These are phyloP conservation scores for Cyclanthera cordifolia DNA, from an alignment of 306 rosid genomes.

Conservation along the genomic window DNA sequence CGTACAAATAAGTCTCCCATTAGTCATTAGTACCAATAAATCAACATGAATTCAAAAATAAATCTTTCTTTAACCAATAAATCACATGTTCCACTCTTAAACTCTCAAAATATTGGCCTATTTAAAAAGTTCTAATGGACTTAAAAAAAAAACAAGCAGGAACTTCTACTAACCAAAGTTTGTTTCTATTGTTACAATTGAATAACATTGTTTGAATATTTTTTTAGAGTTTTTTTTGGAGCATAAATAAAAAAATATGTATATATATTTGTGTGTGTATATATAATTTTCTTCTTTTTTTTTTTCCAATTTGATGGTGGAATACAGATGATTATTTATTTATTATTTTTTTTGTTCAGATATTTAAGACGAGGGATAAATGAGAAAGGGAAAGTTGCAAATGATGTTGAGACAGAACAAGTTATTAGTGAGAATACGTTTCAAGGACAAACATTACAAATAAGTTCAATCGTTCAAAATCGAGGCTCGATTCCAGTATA, in stretches of 20 bases:
- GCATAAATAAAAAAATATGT: no score
- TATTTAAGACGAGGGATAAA: slow-evolving; percentile 89
- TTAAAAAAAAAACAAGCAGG: background rate
- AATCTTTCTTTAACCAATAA: no score
- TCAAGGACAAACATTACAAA: slow-evolving; percentile 48
- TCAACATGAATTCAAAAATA: no score
- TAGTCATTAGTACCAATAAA: no score
- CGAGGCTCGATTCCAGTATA: slow-evolving; percentile 94
- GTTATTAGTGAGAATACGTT: slow-evolving; percentile 46
- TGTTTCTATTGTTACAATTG: background rate
- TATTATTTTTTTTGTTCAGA: slow-evolving; percentile 33
- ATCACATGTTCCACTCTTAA: no score
- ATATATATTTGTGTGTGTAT: no score
- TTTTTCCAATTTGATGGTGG: background rate
- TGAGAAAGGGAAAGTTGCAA: slow-evolving; percentile 89
- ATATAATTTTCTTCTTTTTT: background rate
- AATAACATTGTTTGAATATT: no score
- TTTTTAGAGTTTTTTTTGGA: no score
- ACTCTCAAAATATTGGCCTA: no score
- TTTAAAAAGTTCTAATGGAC: no score
- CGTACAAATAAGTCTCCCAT: no score
- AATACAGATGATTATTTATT: background rate
- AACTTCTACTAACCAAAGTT: background rate
- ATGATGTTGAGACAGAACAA: slow-evolving; percentile 98
- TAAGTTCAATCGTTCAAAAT: slow-evolving; percentile 80